These are phyloP conservation scores for Xylaria palmicola DNA, from an alignment of 495 filamentous ascomycete species.

Conservation along the genomic window DNA sequence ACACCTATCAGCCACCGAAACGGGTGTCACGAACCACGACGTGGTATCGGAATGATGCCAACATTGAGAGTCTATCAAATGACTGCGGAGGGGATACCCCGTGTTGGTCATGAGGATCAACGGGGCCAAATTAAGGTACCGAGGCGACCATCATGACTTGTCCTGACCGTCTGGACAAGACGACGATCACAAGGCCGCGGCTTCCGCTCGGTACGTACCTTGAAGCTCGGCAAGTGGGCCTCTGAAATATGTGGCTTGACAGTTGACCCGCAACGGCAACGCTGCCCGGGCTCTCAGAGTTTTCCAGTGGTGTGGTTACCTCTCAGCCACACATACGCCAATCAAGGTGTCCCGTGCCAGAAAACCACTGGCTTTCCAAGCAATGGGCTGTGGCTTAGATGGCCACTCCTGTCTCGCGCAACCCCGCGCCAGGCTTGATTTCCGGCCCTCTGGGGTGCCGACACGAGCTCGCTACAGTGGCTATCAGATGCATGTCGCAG, in stretches of 20 bases:
- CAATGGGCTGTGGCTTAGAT: conserved; percentile 3
- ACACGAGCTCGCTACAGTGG: conserved; percentile 12
- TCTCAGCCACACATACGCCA: not conserved
- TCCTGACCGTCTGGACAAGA: conserved; percentile 8
- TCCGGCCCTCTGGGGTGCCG: conserved; percentile 5
- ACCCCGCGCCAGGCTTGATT: conserved; percentile 8
- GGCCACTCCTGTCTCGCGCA: not conserved
- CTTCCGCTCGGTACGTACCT: not conserved
- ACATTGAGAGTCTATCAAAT: not conserved
- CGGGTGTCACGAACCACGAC: conserved; percentile 3
- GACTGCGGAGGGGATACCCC: conserved; percentile 6
- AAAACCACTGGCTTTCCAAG: not conserved
- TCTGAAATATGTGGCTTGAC: conserved; percentile 3
- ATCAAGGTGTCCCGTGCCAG: not conserved
- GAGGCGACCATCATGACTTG: not conserved
- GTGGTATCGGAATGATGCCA: conserved; percentile 2
- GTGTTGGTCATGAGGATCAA: conserved; percentile 13
- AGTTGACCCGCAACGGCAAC: not conserved
- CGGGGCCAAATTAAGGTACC: conserved; percentile 11
- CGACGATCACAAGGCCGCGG: conserved; percentile 1
- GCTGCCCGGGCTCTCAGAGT: not conserved
- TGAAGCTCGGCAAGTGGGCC: not conserved
- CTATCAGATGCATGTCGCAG: conserved; percentile 14
- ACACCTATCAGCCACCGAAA: conserved; percentile 1
- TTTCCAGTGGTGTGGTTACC: not conserved